These are phyloP conservation scores for Medicago lupulina DNA, from an alignment of 306 rosid species.

Conservation along the genomic window DNA sequence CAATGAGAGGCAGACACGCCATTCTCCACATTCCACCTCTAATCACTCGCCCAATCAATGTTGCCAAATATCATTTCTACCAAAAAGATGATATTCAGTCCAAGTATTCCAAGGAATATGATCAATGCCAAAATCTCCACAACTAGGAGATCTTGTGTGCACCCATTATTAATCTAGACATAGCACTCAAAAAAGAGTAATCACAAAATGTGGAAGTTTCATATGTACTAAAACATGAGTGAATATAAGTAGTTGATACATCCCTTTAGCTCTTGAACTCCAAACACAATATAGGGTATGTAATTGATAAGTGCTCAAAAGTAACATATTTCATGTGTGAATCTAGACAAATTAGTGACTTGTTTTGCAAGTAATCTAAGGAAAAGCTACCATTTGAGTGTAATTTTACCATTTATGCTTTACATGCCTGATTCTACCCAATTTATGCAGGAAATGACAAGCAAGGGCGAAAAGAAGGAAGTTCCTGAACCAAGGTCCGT, in stretches of 20 bases:
- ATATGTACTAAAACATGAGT: conserved; percentile 80
- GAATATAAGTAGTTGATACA: conserved; percentile 81
- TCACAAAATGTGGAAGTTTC: conserved; percentile 66
- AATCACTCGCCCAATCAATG: conserved; percentile 77
- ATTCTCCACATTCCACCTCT: conserved; percentile 68
- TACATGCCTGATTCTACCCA: too few species aligned
- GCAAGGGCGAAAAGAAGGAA: too few species aligned
- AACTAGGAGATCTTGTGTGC: conserved; percentile 71
- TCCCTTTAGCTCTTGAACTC: conserved; percentile 89
- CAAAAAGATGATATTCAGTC: conserved; percentile 71
- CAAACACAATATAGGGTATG: conserved; percentile 90
- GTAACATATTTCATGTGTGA: too few species aligned
- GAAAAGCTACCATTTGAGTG: too few species aligned
- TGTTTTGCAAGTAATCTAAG: too few species aligned
- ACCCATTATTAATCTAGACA: conserved; percentile 89
- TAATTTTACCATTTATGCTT: too few species aligned
- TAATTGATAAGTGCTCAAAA: too few species aligned
- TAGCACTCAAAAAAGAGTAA: conserved; percentile 86
- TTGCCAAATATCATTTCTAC: conserved; percentile 84
- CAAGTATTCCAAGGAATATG: conserved; percentile 83
- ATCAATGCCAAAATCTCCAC: conserved; percentile 68
- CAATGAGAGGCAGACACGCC: conserved; percentile 53
- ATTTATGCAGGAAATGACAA: too few species aligned
- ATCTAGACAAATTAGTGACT: too few species aligned
- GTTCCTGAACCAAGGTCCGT: too few species aligned